These are phyloP conservation scores for Saccharata proteae DNA, from an alignment of 2,329 filamentous ascomycete genomes.

Conservation along the genomic window DNA sequence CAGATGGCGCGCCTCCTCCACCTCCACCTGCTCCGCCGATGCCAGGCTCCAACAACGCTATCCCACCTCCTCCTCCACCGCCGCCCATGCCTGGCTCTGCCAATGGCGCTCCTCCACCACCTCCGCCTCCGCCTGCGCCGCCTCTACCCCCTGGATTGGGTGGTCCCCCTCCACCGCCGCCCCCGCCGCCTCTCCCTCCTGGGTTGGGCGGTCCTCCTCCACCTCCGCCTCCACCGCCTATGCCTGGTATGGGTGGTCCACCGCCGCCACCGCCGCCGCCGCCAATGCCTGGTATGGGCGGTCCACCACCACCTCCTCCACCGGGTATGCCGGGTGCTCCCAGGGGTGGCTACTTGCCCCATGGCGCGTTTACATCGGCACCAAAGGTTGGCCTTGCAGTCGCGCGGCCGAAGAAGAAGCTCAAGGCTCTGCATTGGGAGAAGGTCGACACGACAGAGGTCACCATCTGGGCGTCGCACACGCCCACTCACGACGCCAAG, in stretches of 20 bases:
- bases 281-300: conserved; percentile 33
- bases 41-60: conserved; percentile 29
- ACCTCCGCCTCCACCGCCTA: conserved; percentile 36
- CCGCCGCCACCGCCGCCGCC: conserved; percentile 36
- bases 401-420: conserved; percentile 93
- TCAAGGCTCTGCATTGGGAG: conserved; percentile 98
- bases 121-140: conserved; percentile 25
- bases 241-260: conserved; percentile 23
- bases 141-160: conserved; percentile 33
- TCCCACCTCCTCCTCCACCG: conserved; percentile 39
- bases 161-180: conserved; percentile 26
- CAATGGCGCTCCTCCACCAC: conserved; percentile 34
- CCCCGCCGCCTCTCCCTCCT: conserved; percentile 29
- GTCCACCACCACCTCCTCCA: conserved; percentile 42
- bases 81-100: conserved; percentile 30
- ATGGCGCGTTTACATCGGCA: conserved; percentile 42
- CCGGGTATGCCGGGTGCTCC: conserved; percentile 46
- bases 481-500: conserved; percentile 73
- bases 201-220: conserved; percentile 28
- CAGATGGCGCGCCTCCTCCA: conserved; percentile 3
- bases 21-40: conserved; percentile 15
- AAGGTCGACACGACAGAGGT: conserved; percentile 88
- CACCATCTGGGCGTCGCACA: conserved; percentile 84
- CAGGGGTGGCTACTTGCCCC: conserved; percentile 61
- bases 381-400: conserved; percentile 60